Base-by-base conservation (phyloP, 2,329 filamentous ascomycete species). In the Fusarium camptoceras region DNA sequence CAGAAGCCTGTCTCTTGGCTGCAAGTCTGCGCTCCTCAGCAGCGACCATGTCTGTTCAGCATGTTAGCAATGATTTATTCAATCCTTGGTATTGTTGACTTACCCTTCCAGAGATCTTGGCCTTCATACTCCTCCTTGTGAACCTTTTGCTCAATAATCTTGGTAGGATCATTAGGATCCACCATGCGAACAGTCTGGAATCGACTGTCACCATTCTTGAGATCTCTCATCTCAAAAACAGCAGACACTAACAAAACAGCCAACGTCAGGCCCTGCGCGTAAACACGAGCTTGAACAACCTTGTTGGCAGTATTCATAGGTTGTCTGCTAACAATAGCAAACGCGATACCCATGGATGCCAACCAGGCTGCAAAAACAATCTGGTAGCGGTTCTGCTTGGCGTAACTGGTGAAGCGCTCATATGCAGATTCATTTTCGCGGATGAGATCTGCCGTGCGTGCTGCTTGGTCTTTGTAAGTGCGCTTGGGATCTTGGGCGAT, bases 41-140 rank as follows among this genome's bases (percentile, higher is more conserved):
- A 64, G 88, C 92, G 47, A 95, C 91, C 92, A 95, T 95, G 75
- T 95, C 91, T 92, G 73, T 30, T n/a, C 18, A 47, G 14, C n/a
- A n/a, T 44, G 72, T 62, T 70, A 71, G 50, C n/a, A 10, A 22
- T 20, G 7, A 3, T 30, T 28, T 15, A 4, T n/a, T n/a, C n/a
- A n/a, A n/a, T n/a, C n/a, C n/a, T 27, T 51, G 22, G 5, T 5
- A 12, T 16, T 5, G 6, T 2, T 4, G 0, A 54, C 88, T 78
- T 82, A 92, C 91, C 91, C 85, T 89, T 96, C 96, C 96, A 99
- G 75, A 98, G 86, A 81, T 98, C 94, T 83, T 97, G 93, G 41
- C 94, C 93, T 78, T 91, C 87, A 79, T 97, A 96, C 66, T 92
- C 86, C 84, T 97, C 93, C 83, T 94, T 92, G 80, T 97, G 93